phyloP scores from a whole-genome alignment of 345 rosid species.

The Carallia brachiata region DNA sequence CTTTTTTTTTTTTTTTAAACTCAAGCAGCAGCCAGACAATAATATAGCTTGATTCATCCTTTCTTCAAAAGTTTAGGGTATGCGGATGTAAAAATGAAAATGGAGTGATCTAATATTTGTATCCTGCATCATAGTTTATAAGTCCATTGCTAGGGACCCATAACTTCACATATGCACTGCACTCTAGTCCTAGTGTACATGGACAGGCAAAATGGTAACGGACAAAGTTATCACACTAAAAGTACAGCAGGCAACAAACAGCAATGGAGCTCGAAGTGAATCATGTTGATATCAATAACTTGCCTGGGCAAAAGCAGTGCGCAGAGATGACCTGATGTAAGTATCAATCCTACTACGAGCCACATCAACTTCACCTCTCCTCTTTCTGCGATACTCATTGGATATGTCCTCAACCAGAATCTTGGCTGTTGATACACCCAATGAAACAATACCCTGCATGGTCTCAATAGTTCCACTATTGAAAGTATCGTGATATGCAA shows the following conservation, averaged over 20 bases:
- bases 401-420: slow-evolving; percentile 94
- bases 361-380: slow-evolving; percentile 83
- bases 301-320: slow-evolving; percentile 99
- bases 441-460: slow-evolving; percentile 83
- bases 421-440: slow-evolving; percentile 87
- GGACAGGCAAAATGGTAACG: not conserved
- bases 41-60: too few relatives aligned
- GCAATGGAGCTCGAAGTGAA: not conserved
- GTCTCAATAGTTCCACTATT: slow-evolving; percentile 58
- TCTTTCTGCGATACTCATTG: slow-evolving; percentile 83
- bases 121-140: too few relatives aligned
- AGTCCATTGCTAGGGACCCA: slow-evolving; percentile 3
- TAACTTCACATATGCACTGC: not conserved
- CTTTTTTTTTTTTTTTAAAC: too few relatives aligned
- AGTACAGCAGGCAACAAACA: slow-evolving; percentile 1
- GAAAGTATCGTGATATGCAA: slow-evolving; percentile 94
- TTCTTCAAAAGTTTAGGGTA: too few relatives aligned
- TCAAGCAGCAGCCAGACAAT: too few relatives aligned
- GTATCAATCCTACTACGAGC: slow-evolving; percentile 83
- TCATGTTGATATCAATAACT: slow-evolving; percentile 28
- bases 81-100: too few relatives aligned
- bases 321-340: slow-evolving; percentile 92
- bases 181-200: not conserved
- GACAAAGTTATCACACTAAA: slow-evolving; percentile 1
- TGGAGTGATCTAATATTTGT: too few relatives aligned